Evolutionary conservation across 176 grass and related monocot genomes (phyloP).

Genomic region (Bothriochloa decipiens): DNA sequence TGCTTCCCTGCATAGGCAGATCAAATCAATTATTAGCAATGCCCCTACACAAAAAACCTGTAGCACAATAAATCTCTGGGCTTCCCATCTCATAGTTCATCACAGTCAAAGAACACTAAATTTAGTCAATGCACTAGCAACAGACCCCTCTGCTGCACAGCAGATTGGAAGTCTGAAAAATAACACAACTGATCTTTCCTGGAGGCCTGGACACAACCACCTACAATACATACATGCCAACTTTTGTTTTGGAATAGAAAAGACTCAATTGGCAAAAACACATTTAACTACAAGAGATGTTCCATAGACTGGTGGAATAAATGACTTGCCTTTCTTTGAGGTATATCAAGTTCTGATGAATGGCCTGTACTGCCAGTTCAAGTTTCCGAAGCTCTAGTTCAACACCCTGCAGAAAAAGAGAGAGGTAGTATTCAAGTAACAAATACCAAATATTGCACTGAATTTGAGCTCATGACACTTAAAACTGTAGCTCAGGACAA

Average conservation of each 20-base stretch:
- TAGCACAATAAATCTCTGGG: neutral
- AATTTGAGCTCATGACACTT: conserved; percentile 23
- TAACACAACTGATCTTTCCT: neutral
- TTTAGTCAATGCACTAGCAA: neutral
- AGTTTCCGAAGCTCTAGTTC: conserved; percentile 82
- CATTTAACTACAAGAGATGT: neutral
- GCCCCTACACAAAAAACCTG: neutral
- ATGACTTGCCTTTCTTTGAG: conserved; percentile 67
- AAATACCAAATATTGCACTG: conserved; percentile 30
- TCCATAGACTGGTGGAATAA: neutral
- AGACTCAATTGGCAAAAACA: neutral
- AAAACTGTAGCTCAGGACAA: neutral
- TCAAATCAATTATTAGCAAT: conserved; percentile 23
- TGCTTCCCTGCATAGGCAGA: conserved; percentile 70
- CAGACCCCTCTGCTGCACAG: neutral
- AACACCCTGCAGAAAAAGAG: conserved; percentile 57
- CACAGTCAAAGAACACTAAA: neutral
- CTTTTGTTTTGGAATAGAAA: neutral
- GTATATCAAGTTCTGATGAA: conserved; percentile 81
- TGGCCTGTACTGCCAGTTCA: conserved; percentile 70
- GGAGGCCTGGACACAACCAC: neutral
- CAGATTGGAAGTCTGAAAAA: neutral
- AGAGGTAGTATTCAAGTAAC: conserved; percentile 21
- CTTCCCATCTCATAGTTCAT: neutral
- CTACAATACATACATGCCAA: neutral